These are phyloP conservation scores for Paraphaeosphaeria minitans DNA, from an alignment of 2,329 filamentous ascomycete genomes.

Conservation along the genomic window DNA sequence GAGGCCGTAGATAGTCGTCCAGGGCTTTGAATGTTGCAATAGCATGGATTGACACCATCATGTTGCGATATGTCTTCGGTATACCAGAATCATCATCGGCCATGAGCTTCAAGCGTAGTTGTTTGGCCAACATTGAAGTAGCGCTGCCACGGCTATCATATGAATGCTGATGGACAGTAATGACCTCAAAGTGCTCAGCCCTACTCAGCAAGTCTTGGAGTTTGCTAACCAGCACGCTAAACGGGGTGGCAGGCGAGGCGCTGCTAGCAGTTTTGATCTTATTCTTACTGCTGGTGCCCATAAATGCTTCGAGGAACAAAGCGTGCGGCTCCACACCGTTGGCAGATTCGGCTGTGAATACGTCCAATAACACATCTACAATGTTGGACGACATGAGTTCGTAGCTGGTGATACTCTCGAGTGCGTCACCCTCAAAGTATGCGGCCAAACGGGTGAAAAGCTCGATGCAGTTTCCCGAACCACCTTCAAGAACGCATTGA, in stretches of 20 bases:
- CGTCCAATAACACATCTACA: constrained; percentile 79
- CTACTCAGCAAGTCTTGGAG: constrained; percentile 94
- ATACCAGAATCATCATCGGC: constrained; percentile 92
- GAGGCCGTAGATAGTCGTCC: constrained; percentile 91
- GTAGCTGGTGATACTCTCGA: constrained; percentile 94
- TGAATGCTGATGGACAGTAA: constrained; percentile 91
- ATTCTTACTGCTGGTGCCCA: constrained; percentile 69
- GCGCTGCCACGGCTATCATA: constrained; percentile 91
- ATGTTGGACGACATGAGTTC: constrained; percentile 91
- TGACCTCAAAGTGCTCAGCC: constrained; percentile 96
- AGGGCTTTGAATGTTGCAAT: constrained; percentile 97
- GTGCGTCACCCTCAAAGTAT: constrained; percentile 85
- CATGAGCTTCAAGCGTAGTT: constrained; percentile 84
- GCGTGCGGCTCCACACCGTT: constrained; percentile 69
- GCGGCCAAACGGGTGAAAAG: constrained; percentile 78
- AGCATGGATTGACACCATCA: constrained; percentile 98
- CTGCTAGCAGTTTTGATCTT: constrained; percentile 68
- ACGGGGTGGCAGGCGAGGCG: constrained; percentile 78
- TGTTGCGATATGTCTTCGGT: constrained; percentile 83
- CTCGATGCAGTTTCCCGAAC: constrained; percentile 58
- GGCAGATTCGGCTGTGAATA: constrained; percentile 72
- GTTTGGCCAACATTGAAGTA: constrained; percentile 94
- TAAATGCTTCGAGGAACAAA: constrained; percentile 89
- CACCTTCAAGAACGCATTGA: constrained; percentile 64
- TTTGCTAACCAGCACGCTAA: constrained; percentile 90